These are phyloP conservation scores for Begonia peltatifolia DNA, from an alignment of 306 rosid species.

Conservation along the genomic window DNA sequence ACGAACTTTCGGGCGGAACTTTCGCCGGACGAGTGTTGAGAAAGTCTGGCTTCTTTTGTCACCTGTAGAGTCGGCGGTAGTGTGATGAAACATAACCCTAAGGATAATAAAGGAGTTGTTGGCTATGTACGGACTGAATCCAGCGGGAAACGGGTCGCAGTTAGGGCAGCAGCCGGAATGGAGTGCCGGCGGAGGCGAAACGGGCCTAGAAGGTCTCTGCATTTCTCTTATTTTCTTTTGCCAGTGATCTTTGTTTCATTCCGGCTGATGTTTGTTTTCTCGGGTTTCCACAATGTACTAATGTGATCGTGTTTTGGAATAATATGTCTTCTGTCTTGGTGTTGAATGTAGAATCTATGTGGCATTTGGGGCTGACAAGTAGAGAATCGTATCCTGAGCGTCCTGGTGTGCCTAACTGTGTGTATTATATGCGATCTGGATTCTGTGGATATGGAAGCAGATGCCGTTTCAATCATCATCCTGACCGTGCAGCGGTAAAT, in stretches of 20 bases:
- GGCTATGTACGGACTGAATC: conserved; percentile 59
- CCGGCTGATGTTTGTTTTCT: conserved; percentile 9
- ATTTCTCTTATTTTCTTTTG: background rate
- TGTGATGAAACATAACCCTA: too few species aligned
- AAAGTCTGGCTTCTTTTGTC: too few species aligned
- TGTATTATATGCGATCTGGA: conserved; percentile 75
- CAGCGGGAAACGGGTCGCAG: conserved; percentile 46
- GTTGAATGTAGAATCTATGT: conserved; percentile 50
- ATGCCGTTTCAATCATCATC: conserved; percentile 85
- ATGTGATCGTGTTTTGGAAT: background rate
- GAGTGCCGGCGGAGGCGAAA: conserved; percentile 34
- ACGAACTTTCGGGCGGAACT: too few species aligned
- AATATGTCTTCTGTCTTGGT: conserved; percentile 4
- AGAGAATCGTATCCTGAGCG: conserved; percentile 74
- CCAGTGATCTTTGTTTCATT: background rate
- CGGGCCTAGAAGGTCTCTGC: conserved; percentile 46
- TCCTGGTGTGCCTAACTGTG: conserved; percentile 60
- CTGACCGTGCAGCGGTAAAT: conserved; percentile 74
- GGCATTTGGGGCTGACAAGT: conserved; percentile 47
- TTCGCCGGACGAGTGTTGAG: too few species aligned
- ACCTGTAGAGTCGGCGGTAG: too few species aligned
- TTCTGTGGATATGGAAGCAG: conserved; percentile 74
- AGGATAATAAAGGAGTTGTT: conserved; percentile 8
- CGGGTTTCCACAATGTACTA: conserved; percentile 36
- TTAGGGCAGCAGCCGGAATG: conserved; percentile 45